Evolutionary conservation across 2,329 filamentous ascomycete genomes (phyloP).

Genomic region (Colletotrichum ledebouriae): DNA sequence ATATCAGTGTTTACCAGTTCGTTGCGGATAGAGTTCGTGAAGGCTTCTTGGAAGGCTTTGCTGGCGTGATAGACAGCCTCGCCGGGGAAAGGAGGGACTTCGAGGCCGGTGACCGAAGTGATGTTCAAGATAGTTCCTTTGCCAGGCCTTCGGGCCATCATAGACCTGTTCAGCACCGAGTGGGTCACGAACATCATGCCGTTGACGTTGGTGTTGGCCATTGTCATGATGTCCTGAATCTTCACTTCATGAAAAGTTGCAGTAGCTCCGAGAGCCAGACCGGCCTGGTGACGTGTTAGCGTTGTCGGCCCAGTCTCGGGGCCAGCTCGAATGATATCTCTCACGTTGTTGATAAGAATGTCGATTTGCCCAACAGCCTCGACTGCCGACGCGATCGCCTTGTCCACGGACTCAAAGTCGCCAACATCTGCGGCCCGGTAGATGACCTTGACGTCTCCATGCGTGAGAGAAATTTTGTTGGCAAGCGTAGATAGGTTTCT

Average conservation of each 20-base stretch:
- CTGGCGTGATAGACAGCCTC: constrained; percentile 63
- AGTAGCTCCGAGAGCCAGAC: constrained; percentile 61
- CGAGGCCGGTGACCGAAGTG: constrained; percentile 60
- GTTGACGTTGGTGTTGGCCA: constrained; percentile 62
- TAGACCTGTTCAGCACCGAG: constrained; percentile 58
- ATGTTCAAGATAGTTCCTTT: constrained; percentile 60
- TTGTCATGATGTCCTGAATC: constrained; percentile 57
- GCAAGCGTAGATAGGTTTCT: constrained; percentile 45
- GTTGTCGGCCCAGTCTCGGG: too few species aligned
- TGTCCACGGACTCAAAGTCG: constrained; percentile 49
- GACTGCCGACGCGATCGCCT: constrained; percentile 49
- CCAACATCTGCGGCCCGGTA: constrained; percentile 49
- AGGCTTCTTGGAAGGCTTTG: constrained; percentile 62
- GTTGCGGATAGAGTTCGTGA: constrained; percentile 62
- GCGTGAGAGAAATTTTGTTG: constrained; percentile 42
- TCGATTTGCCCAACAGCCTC: constrained; percentile 55
- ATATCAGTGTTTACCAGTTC: constrained; percentile 62
- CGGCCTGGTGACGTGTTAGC: constrained; percentile 48
- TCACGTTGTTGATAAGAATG: constrained; percentile 60
- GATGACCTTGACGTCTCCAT: constrained; percentile 28
- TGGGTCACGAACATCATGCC: constrained; percentile 62
- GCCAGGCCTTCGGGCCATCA: constrained; percentile 54
- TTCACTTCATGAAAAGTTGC: constrained; percentile 56
- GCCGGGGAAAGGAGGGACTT: constrained; percentile 62
- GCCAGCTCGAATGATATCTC: not conserved